Evolutionary conservation across 495 filamentous ascomycete genomes (phyloP).

Genomic region (Talaromyces thailandensis): DNA sequence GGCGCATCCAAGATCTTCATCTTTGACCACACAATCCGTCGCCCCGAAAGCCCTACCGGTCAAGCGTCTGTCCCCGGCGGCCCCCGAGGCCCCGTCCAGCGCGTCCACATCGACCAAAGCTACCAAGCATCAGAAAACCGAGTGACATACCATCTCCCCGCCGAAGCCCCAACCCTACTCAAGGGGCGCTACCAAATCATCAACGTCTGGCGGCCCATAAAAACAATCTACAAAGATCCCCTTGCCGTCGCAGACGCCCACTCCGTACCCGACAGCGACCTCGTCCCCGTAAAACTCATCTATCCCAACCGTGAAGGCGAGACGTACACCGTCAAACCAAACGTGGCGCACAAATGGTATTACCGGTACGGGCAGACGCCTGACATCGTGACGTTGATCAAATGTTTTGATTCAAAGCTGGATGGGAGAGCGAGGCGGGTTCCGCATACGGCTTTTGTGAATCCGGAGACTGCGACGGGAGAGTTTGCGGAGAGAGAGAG

Average conservation of each 20-base stretch:
- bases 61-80: conserved; percentile 9
- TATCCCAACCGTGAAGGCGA: conserved; percentile 42
- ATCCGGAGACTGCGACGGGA: conserved; percentile 40
- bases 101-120: conserved; percentile 67
- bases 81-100: conserved; percentile 55
- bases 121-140: conserved; percentile 48
- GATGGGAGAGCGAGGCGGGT: conserved; percentile 43
- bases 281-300: conserved; percentile 37
- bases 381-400: conserved; percentile 56
- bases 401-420: conserved; percentile 61
- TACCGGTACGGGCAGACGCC: conserved; percentile 45
- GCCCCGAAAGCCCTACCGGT: conserved; percentile 21
- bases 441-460: conserved; percentile 56
- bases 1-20: conserved; percentile 52
- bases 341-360: conserved; percentile 39
- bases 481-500: conserved; percentile 41
- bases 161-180: conserved; percentile 51
- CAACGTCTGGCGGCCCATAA: conserved; percentile 73
- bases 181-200: conserved; percentile 65
- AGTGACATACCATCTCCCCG: conserved; percentile 52
- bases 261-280: conserved; percentile 34
- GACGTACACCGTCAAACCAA: conserved; percentile 32
- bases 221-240: conserved; percentile 52
- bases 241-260: conserved; percentile 50
- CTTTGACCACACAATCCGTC: conserved; percentile 72